Evolutionary conservation across 768 basidiomycete genomes (phyloP).

Genomic region (Lentinus tigrinus): DNA sequence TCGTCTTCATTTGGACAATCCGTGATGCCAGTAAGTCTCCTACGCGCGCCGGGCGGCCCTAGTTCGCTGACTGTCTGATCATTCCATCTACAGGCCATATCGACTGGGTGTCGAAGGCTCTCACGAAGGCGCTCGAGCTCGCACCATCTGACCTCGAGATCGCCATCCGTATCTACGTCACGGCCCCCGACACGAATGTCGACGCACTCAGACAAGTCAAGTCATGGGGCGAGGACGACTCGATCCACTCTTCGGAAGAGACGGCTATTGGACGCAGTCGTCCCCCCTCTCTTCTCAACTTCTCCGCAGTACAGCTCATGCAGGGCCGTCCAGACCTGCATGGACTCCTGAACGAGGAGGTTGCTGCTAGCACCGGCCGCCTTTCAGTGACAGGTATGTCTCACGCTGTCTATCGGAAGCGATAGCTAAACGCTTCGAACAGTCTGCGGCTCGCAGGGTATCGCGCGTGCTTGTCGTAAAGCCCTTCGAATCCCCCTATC

Average conservation of each 20-base stretch:
- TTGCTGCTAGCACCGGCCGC: slow-evolving; percentile 33
- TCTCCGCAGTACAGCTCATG: slow-evolving; percentile 28
- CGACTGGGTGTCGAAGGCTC: slow-evolving; percentile 44
- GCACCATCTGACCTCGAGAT: slow-evolving; percentile 33
- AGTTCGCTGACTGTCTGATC: background rate
- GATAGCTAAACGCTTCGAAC: background rate
- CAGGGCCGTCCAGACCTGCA: slow-evolving; percentile 45
- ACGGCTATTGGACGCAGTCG: slow-evolving; percentile 14
- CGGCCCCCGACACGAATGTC: slow-evolving; percentile 19
- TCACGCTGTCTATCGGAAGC: background rate
- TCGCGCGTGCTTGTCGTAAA: slow-evolving; percentile 38
- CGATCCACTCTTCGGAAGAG: slow-evolving; percentile 6
- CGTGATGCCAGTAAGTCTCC: slow-evolving; percentile 35
- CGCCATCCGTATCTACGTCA: slow-evolving; percentile 42
- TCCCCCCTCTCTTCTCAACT: slow-evolving; percentile 21
- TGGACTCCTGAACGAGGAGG: slow-evolving; percentile 37
- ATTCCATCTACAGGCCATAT: slow-evolving; percentile 31
- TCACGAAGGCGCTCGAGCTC: slow-evolving; percentile 32
- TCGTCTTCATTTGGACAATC: slow-evolving; percentile 45
- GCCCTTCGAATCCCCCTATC: slow-evolving; percentile 39
- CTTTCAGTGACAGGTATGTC: slow-evolving; percentile 50
- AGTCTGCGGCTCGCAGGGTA: slow-evolving; percentile 51
- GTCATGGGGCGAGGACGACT: slow-evolving; percentile 20
- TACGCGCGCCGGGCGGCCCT: background rate
- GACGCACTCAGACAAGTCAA: slow-evolving; percentile 16